A percentile compares a stretch with the other conserved stretches of the same genome.
Evolutionary conservation across 2,329 filamentous ascomycete species (phyloP).

Genomic region (Aspergillus sclerotialis): DNA sequence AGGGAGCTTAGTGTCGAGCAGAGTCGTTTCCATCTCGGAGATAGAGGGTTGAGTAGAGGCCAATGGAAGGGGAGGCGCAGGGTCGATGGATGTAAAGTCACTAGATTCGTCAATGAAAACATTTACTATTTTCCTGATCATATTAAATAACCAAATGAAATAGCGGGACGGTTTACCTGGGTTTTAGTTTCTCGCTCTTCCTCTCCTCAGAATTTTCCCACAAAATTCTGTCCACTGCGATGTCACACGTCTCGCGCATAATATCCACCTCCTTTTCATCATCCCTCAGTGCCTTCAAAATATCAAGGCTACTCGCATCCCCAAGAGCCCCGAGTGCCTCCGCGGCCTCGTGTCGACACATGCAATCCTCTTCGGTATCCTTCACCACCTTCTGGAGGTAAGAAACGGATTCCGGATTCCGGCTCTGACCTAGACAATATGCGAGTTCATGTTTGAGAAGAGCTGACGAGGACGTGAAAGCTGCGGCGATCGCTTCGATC

Average conservation of each 20-base stretch:
- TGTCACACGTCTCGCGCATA: conserved; percentile 93
- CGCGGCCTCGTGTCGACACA: conserved; percentile 94
- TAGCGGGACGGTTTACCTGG: conserved; percentile 54
- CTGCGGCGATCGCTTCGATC: conserved; percentile 78
- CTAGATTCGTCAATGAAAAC: too few relatives aligned
- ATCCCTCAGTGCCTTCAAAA: conserved; percentile 69
- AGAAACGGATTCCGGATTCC: conserved; percentile 65
- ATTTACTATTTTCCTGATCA: too few relatives aligned
- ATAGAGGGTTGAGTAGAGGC: conserved; percentile 57
- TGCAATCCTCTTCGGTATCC: conserved; percentile 76
- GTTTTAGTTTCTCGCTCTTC: conserved; percentile 68
- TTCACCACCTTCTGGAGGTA: conserved; percentile 68
- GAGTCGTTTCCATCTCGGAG: conserved; percentile 63
- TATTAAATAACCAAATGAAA: conserved; percentile 8
- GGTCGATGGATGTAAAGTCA: conserved; percentile 92
- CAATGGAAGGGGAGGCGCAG: conserved; percentile 78
- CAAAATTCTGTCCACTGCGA: conserved; percentile 86
- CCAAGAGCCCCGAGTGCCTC: conserved; percentile 89
- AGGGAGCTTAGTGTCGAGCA: conserved; percentile 71
- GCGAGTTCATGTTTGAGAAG: conserved; percentile 94
- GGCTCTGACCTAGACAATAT: conserved; percentile 91
- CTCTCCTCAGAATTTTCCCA: conserved; percentile 77
- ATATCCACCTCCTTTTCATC: conserved; percentile 68
- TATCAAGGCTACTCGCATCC: conserved; percentile 62
- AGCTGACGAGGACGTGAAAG: conserved; percentile 75